Evolutionary conservation across 2,329 filamentous ascomycete genomes (phyloP).

Genomic region (Madurella mycetomatis): DNA sequence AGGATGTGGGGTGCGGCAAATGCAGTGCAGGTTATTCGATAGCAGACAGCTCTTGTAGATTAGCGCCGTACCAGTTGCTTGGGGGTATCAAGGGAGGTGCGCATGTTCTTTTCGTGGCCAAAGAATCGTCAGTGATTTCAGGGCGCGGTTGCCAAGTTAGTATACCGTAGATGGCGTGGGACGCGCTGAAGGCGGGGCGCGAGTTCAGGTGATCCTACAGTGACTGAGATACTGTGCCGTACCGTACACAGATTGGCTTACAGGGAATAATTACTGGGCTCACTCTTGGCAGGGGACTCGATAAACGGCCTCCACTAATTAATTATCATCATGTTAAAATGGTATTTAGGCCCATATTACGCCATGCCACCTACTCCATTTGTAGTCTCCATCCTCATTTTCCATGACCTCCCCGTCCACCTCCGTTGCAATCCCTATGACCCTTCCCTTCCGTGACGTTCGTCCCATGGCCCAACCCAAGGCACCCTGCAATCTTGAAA

Average conservation of each 20-base stretch:
- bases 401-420: too few relatives aligned
- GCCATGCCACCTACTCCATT: background rate
- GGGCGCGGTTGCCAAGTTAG: constrained; percentile 15
- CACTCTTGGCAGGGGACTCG: too few relatives aligned
- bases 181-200: constrained; percentile 13
- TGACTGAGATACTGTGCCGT: background rate
- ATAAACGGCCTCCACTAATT: too few relatives aligned
- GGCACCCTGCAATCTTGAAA: constrained; percentile 66
- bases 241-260: background rate
- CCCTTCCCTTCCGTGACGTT: constrained; percentile 24
- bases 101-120: background rate
- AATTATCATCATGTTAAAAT: too few relatives aligned
- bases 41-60: too few relatives aligned
- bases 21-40: too few relatives aligned
- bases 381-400: background rate
- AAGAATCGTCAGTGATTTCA: background rate
- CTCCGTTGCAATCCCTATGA: background rate
- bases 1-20: background rate
- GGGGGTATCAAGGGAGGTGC: background rate
- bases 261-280: too few relatives aligned
- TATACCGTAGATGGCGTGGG: background rate
- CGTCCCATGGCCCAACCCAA: constrained; percentile 49
- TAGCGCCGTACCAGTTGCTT: too few relatives aligned
- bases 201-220: constrained; percentile 14
- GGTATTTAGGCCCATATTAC: too few relatives aligned